Evolutionary conservation across 495 filamentous ascomycete species (phyloP), one percentile per base, ranked within the genome.

Genomic region (Neurospora sp.): DNA sequence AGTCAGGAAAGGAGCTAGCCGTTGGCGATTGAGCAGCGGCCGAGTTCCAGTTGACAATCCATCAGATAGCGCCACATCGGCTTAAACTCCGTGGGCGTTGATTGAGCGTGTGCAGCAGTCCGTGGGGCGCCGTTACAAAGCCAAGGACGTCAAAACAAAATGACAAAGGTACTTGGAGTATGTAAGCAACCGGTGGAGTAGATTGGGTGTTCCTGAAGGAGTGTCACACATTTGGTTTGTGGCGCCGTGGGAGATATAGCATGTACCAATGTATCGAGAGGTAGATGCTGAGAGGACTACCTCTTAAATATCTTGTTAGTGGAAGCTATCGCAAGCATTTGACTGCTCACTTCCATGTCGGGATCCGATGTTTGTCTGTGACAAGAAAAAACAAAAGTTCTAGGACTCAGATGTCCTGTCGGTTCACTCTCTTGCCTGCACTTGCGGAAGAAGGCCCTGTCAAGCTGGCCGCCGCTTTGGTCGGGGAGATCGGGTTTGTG

Each of bases 181-280:
- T 66, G 54, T 66, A 66, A 35, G 27, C 54, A 66, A 66, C 54
- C 27, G 14, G 27, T 66, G 12, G 54, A 66, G 69, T 71, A 77
- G 54, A 79, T 77, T 77, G 54, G 46, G 71, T 74, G 77, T 78
- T 80, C 75, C 72, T 80, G 72, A 72, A 66, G 16, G 6, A 18
- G 9, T 12, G 76, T 79, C 38, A 35, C 70, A 78, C 71, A 54
- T 72, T 66, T 66, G 76, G 73, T 73, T 77, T 73, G 70, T 62
- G 69, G 72, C 74, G 37, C 75, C 74, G 37, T 35, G 23, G 20
- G 48, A 70, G 59, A 66, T 66, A 37, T 14, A 66, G 54, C 54
- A 35, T 66, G 54, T 66, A 66, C 48, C 54, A 66, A 66, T 66
- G 54, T 66, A 66, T 66, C 14, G 27, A 37, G 5, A 66, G 54